Evolutionary conservation across 1,284 basidiomycete species (phyloP), one percentile per base, ranked within the genome.

Genomic region (Butyriboletus appendiculatus): DNA sequence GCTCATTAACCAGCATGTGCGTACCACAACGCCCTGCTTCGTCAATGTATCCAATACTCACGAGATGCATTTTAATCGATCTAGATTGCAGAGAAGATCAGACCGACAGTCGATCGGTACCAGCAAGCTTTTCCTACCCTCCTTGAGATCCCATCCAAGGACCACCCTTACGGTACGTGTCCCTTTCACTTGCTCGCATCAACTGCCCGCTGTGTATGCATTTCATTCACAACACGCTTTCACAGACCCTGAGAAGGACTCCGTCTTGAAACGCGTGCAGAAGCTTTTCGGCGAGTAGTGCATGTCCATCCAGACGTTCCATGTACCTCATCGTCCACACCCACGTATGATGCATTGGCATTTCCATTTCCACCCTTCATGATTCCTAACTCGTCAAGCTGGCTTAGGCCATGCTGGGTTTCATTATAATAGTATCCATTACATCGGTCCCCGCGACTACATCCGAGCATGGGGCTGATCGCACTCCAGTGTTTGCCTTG

Each of bases 141-240:
- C 34, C 84, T 99, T 22, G 97, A 99, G 75, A 99, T 99, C 60
- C 97, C 97, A 18, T 93, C 91, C 50, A 96, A 96, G 72, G 94
- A 93, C 66, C 92, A 94, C 72, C 92, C 93, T 48, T 96, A 95
- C 64, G 92, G 93, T 92, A 60, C 55, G 78, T 70, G 24, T 33
- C 35, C 11, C 18, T 22, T 15, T 53, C 50, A 45, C 48, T 41
- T 30, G 34, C 28, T 49, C 37, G 39, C 33, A 41, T 33, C 45
- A n/a, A 16, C 49, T 45, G 24, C 32, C 50, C 51, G 34, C 48
- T 52, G 39, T 35, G 28, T 48, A 48, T 58, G 20, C 46, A 26
- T 50, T 53, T 64, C 56, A 60, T 68, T 58, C 56, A 67, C 45
- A 48, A 57, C 56, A 56, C 30, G 45, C 55, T 45, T 57, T 43